Conservation (phyloP, 2,329 filamentous ascomycete genomes). For the Penicillium rolfsii region DNA sequence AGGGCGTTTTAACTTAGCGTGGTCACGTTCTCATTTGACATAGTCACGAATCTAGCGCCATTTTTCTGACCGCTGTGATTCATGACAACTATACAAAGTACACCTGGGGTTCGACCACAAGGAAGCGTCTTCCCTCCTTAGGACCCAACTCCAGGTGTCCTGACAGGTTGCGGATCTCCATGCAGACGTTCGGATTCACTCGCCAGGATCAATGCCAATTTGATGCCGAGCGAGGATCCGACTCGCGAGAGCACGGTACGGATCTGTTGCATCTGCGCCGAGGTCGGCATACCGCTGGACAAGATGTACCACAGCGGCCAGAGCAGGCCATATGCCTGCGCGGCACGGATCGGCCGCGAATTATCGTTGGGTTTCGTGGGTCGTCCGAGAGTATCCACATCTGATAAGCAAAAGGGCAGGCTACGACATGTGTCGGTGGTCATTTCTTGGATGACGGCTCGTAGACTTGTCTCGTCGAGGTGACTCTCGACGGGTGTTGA, state of each 20-base stretch:
- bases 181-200: slow-evolving; percentile 20
- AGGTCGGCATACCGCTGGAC: slow-evolving; percentile 38
- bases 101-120: not conserved
- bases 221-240: slow-evolving; percentile 41
- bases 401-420: slow-evolving; percentile 39
- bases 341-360: slow-evolving; percentile 34
- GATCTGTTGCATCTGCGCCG: slow-evolving; percentile 35
- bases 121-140: not conserved
- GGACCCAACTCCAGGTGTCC: slow-evolving; percentile 5
- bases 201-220: slow-evolving; percentile 38
- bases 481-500: slow-evolving; percentile 4
- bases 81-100: not conserved
- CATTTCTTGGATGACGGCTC: slow-evolving; percentile 36
- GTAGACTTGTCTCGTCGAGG: slow-evolving; percentile 19
- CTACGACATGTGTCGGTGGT: slow-evolving; percentile 41
- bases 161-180: not conserved
- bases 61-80: too few species aligned
- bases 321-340: slow-evolving; percentile 38
- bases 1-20: too few species aligned
- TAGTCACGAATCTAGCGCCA: too few species aligned
- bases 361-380: slow-evolving; percentile 20
- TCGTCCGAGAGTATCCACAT: slow-evolving; percentile 39
- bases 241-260: slow-evolving; percentile 32
- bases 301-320: slow-evolving; percentile 46
- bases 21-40: too few species aligned